Conservation (phyloP, 148 eudicot genomes). For the Pharnaceum exiguum region DNA sequence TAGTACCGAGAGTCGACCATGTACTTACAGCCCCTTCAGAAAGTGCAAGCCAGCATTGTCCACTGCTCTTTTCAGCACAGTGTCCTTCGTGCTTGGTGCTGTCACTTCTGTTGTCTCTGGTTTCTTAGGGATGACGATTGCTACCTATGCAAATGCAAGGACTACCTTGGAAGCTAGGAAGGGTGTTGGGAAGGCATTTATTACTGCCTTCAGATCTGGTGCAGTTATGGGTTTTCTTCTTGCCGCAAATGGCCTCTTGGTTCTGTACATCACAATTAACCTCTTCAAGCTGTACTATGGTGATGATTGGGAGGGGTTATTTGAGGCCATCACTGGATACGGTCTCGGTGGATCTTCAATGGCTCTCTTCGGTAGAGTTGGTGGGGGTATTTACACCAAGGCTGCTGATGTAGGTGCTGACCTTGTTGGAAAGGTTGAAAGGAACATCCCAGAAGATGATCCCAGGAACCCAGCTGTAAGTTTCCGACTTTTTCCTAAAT, state of each 20-base stretch:
- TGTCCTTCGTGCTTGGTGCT: constrained; percentile 80
- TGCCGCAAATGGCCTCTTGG: constrained; percentile 90
- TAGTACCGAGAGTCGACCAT: constrained; percentile 64
- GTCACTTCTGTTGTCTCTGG: constrained; percentile 80
- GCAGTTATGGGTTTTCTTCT: constrained; percentile 97
- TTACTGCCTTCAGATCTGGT: constrained; percentile 83
- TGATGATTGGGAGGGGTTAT: constrained; percentile 96
- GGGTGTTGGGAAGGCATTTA: constrained; percentile 89
- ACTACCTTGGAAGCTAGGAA: constrained; percentile 95
- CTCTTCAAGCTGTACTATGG: constrained; percentile 89
- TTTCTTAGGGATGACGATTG: constrained; percentile 95
- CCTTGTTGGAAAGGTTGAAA: constrained; percentile 85
- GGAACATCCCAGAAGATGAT: constrained; percentile 87
- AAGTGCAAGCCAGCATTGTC: constrained; percentile 87
- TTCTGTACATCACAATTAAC: constrained; percentile 62
- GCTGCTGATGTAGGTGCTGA: constrained; percentile 97
- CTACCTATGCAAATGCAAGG: constrained; percentile 91
- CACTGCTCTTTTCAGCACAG: constrained; percentile 81
- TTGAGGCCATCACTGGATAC: constrained; percentile 87
- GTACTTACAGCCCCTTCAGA: constrained; percentile 61
- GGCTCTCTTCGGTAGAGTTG: constrained; percentile 90
- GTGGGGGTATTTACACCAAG: constrained; percentile 85
- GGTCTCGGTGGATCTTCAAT: constrained; percentile 92
- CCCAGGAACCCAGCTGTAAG: constrained; percentile 89
- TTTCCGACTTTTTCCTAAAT: background rate